phyloP scores from a whole-genome alignment of 768 basidiomycete species.

The Auricularia cornea region DNA sequence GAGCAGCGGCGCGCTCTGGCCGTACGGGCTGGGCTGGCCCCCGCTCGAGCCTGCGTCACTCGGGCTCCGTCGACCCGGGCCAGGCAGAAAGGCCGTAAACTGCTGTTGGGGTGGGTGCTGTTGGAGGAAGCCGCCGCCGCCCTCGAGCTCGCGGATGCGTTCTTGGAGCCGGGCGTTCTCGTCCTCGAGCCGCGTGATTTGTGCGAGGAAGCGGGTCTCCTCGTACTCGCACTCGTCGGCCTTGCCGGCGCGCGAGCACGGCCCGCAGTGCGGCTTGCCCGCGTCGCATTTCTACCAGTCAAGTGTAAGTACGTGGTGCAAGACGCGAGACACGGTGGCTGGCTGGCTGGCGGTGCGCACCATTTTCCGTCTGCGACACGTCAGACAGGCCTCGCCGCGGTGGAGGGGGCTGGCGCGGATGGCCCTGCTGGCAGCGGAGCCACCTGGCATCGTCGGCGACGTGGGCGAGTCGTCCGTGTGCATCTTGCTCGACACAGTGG shows the following conservation, averaged over 20 bases:
- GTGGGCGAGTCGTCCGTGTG: not conserved
- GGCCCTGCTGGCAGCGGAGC: not conserved
- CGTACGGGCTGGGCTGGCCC: not conserved
- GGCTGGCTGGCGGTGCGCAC: not conserved
- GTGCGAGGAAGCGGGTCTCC: not conserved
- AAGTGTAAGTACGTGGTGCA: not conserved
- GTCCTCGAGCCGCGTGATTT: not conserved
- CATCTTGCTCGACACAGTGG: not conserved
- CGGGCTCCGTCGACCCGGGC: not conserved
- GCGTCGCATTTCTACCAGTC: slow-evolving; percentile 1
- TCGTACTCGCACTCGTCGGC: slow-evolving; percentile 1
- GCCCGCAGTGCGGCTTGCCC: not conserved
- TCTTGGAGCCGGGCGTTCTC: not conserved
- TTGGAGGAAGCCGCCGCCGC: not conserved
- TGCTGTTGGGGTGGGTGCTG: not conserved
- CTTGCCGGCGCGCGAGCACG: not conserved
- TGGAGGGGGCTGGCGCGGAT: not conserved
- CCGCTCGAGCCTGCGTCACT: not conserved
- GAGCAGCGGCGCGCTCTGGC: not conserved
- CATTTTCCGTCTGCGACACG: not conserved
- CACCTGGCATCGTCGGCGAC: not conserved
- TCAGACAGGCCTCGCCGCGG: not conserved
- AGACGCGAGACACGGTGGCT: not conserved
- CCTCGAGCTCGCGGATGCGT: not conserved
- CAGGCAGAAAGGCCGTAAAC: not conserved